Evolutionary conservation across 768 basidiomycete genomes (phyloP).

Genomic region (Leucosporidium creatinivorum): DNA sequence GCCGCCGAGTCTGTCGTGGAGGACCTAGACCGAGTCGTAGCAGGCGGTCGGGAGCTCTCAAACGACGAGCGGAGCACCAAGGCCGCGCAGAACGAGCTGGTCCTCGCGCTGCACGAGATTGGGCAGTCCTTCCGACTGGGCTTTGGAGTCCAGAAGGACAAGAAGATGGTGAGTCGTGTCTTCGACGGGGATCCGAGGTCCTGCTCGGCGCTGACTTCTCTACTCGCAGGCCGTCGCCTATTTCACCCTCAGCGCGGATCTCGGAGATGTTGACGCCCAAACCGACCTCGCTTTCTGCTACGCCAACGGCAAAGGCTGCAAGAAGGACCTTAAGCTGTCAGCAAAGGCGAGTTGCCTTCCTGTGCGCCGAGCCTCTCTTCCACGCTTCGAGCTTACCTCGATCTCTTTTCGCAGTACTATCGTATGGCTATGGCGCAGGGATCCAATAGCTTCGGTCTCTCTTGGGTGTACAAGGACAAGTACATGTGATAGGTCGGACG

Average conservation of each 20-base stretch:
- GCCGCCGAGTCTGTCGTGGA: slow-evolving; percentile 74
- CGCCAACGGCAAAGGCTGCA: slow-evolving; percentile 78
- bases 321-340: slow-evolving; percentile 76
- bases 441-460: slow-evolving; percentile 17
- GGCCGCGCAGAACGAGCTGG: slow-evolving; percentile 63
- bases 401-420: slow-evolving; percentile 56
- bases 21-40: slow-evolving; percentile 61
- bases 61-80: slow-evolving; percentile 46
- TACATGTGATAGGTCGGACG: slow-evolving; percentile 41
- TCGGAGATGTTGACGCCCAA: slow-evolving; percentile 83
- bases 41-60: slow-evolving; percentile 40
- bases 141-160: slow-evolving; percentile 79
- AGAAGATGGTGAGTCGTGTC: slow-evolving; percentile 59
- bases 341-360: slow-evolving; percentile 48
- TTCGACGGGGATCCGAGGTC: slow-evolving; percentile 36
- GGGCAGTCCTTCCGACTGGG: slow-evolving; percentile 89
- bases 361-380: too few species aligned
- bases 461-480: slow-evolving; percentile 68
- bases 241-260: slow-evolving; percentile 69
- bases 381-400: too few species aligned
- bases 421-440: slow-evolving; percentile 58
- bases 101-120: slow-evolving; percentile 83
- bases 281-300: slow-evolving; percentile 76
- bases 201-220: not conserved
- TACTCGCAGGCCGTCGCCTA: slow-evolving; percentile 45